These are phyloP conservation scores for Chalciporus pseudorubinellus DNA, from an alignment of 768 basidiomycete genomes.

Conservation along the genomic window DNA sequence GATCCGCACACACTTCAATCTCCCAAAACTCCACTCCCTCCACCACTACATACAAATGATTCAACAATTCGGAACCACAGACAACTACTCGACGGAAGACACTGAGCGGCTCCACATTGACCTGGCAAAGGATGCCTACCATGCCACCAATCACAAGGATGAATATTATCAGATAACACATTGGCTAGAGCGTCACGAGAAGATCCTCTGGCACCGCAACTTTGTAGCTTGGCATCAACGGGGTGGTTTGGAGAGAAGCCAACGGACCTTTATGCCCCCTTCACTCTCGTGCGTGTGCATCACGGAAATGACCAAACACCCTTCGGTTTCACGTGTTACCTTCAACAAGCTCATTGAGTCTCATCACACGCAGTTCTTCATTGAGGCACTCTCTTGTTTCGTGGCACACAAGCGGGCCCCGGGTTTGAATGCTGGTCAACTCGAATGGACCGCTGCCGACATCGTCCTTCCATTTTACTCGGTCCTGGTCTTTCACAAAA, in stretches of 20 bases:
- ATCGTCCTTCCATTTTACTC: neutral
- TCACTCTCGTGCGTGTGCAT: constrained; percentile 1
- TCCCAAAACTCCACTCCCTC: constrained; percentile 7
- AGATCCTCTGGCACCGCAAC: constrained; percentile 23
- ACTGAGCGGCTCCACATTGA: too few relatives aligned
- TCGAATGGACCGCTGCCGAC: neutral
- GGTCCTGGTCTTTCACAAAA: constrained; percentile 34
- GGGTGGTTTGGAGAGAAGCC: constrained; percentile 2
- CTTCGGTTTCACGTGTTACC: constrained; percentile 20
- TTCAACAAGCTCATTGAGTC: constrained; percentile 15
- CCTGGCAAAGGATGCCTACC: too few relatives aligned
- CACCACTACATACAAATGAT: too few relatives aligned
- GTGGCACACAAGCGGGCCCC: neutral
- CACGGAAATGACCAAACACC: constrained; percentile 27
- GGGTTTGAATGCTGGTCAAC: neutral
- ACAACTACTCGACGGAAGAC: too few relatives aligned
- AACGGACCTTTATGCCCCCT: too few relatives aligned
- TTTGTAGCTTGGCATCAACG: constrained; percentile 23
- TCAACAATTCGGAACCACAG: too few relatives aligned
- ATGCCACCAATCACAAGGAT: too few relatives aligned
- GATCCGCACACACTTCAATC: constrained; percentile 35
- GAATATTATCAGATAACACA: too few relatives aligned
- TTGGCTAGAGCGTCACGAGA: constrained; percentile 37
- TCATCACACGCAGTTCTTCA: constrained; percentile 10
- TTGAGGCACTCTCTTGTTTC: neutral